Evolutionary conservation across 495 filamentous ascomycete species (phyloP).

Genomic region (Penicillium soppii): DNA sequence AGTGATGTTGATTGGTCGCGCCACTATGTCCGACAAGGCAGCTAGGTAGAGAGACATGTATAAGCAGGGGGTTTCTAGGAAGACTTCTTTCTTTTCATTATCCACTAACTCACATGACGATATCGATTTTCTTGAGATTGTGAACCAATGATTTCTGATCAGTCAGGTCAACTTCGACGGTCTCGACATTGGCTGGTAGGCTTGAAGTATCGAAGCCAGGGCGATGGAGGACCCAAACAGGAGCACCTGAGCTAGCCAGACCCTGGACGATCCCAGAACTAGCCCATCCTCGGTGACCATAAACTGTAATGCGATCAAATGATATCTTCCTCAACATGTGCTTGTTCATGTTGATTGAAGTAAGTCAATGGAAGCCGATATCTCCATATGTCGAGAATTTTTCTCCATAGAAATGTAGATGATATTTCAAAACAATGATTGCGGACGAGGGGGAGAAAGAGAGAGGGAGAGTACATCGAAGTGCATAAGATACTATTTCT

Average conservation of each 20-base stretch:
- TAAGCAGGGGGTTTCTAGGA: no score
- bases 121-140: slow-evolving; percentile 20
- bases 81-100: neutral
- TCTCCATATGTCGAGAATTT: no score
- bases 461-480: no score
- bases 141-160: slow-evolving; percentile 13
- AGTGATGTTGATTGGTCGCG: slow-evolving; percentile 7
- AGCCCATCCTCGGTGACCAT: slow-evolving; percentile 23
- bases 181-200: slow-evolving; percentile 5
- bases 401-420: no score
- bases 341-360: no score
- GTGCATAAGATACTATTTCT: no score
- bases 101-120: slow-evolving; percentile 20
- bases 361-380: no score
- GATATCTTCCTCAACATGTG: no score
- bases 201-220: slow-evolving; percentile 14
- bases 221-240: slow-evolving; percentile 15
- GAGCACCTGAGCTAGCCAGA: slow-evolving; percentile 17
- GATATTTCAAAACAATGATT: no score
- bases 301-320: slow-evolving; percentile 24
- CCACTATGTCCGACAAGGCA: slow-evolving; percentile 22
- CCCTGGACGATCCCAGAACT: slow-evolving; percentile 17
- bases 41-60: slow-evolving; percentile 4
- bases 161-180: slow-evolving; percentile 15
- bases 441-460: no score